These are phyloP conservation scores for Elaeis oleifera DNA, from an alignment of 202 grass and related monocot species.

Conservation along the genomic window DNA sequence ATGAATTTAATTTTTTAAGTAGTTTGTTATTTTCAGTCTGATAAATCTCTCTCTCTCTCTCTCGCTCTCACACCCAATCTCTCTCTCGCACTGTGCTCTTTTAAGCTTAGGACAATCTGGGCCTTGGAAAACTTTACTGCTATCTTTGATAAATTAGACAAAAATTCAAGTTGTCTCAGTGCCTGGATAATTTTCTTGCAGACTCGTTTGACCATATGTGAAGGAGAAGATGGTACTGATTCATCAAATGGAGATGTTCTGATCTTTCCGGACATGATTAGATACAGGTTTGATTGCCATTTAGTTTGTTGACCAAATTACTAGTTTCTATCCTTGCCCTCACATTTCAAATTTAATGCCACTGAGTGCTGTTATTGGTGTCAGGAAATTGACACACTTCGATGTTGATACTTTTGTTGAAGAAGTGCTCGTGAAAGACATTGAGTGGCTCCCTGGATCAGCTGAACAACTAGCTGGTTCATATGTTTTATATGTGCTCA, in stretches of 20 bases:
- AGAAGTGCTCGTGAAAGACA: constrained; percentile 25
- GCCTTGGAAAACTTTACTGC: too few relatives aligned
- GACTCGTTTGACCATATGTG: constrained; percentile 23
- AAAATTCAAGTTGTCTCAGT: too few relatives aligned
- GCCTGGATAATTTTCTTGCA: background rate
- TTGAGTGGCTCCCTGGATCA: constrained; percentile 6
- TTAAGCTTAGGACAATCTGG: too few relatives aligned
- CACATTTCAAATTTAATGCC: too few relatives aligned
- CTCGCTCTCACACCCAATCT: too few relatives aligned
- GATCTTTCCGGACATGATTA: constrained; percentile 32
- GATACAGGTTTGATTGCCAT: constrained; percentile 17
- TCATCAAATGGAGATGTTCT: constrained; percentile 25
- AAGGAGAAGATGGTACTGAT: constrained; percentile 26
- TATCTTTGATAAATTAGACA: background rate
- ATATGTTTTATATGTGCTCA: constrained; percentile 23
- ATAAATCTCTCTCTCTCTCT: too few relatives aligned
- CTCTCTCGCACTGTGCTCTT: too few relatives aligned
- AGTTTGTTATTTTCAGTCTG: too few relatives aligned
- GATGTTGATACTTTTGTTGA: constrained; percentile 21
- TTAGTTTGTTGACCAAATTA: background rate
- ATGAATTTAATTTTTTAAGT: too few relatives aligned
- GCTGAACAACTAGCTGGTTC: constrained; percentile 15
- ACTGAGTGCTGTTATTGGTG: background rate
- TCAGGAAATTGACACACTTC: constrained; percentile 15
- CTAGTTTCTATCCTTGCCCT: background rate